These are phyloP conservation scores for Penicillium janthinellum DNA, from an alignment of 2,329 filamentous ascomycete species.

Conservation along the genomic window DNA sequence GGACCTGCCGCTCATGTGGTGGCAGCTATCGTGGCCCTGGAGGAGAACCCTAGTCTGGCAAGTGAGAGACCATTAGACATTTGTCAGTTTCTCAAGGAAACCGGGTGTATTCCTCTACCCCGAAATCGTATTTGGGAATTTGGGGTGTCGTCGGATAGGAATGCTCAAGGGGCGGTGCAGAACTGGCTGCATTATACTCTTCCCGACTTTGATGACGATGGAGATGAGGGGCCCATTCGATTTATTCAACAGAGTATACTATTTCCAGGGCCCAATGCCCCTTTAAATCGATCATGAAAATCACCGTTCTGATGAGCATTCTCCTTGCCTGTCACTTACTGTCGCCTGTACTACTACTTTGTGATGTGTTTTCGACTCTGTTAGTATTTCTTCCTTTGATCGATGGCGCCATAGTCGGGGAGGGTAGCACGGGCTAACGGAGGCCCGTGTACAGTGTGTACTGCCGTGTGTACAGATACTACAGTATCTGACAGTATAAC, in stretches of 20 bases:
- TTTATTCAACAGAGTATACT: constrained; percentile 5
- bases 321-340: too few species aligned
- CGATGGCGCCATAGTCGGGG: too few species aligned
- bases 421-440: too few species aligned
- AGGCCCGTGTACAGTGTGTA: too few species aligned
- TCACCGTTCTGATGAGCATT: neutral
- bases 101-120: constrained; percentile 9
- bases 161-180: constrained; percentile 2
- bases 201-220: constrained; percentile 1
- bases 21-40: constrained; percentile 10
- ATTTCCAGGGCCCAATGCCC: neutral
- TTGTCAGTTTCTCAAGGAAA: constrained; percentile 4
- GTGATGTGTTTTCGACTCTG: too few species aligned
- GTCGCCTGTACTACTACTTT: too few species aligned
- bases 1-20: constrained; percentile 13
- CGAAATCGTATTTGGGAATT: constrained; percentile 14
- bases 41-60: constrained; percentile 11
- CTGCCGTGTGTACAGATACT: too few species aligned
- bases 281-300: neutral
- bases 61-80: neutral
- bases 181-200: constrained; percentile 15
- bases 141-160: constrained; percentile 10
- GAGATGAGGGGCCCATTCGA: constrained; percentile 2
- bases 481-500: too few species aligned
- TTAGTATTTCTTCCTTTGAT: too few species aligned